Evolutionary conservation across 202 grass and related monocot genomes (phyloP).

Genomic region (Zizania palustris): DNA sequence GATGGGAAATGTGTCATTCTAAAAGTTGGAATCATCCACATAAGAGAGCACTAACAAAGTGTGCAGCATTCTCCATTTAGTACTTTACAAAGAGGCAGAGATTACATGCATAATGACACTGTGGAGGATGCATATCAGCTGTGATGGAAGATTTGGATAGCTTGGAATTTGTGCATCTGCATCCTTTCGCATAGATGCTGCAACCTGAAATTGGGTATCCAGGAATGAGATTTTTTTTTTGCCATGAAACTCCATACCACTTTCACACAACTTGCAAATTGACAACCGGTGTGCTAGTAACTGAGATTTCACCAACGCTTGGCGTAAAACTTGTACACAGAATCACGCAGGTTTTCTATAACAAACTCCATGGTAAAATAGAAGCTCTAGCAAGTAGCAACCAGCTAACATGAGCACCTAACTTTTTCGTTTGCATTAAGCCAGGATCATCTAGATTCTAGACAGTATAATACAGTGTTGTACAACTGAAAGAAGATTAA

Average conservation of each 20-base stretch:
- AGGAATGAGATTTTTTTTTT: conserved; percentile 32
- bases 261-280: conserved; percentile 32
- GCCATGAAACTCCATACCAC: conserved; percentile 21
- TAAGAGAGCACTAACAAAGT: conserved; percentile 25
- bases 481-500: neutral
- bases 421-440: neutral
- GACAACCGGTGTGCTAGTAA: conserved; percentile 8
- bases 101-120: conserved; percentile 78
- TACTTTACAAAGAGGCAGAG: conserved; percentile 26
- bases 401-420: conserved; percentile 19
- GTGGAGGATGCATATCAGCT: conserved; percentile 81
- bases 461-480: neutral
- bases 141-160: conserved; percentile 87
- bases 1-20: conserved; percentile 14
- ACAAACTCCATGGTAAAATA: conserved; percentile 7
- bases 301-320: conserved; percentile 8
- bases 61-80: neutral
- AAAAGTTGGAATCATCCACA: neutral
- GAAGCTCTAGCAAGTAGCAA: neutral
- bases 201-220: conserved; percentile 65
- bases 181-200: conserved; percentile 87
- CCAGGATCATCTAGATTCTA: conserved; percentile 6
- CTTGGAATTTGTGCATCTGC: conserved; percentile 71
- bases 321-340: conserved; percentile 14
- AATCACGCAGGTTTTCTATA: neutral